Base-by-base conservation (phyloP, 352 stramenopile species). In the Phytophthora boehmeriae region DNA sequence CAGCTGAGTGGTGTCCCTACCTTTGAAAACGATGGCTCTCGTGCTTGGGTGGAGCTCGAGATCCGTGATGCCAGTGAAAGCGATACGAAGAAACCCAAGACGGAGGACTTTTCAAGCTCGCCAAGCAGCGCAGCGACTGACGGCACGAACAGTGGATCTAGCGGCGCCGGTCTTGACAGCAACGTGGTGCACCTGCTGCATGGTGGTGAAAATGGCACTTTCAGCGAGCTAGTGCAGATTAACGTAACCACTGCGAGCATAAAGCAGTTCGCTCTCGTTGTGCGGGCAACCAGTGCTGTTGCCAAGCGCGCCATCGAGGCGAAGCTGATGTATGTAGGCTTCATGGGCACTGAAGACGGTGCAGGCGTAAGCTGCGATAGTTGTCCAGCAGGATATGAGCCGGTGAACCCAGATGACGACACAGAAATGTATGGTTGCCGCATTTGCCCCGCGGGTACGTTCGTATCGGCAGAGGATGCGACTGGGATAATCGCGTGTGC, bases 21-120 rank as follows among this genome's bases (percentile, higher is more conserved):
- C 0, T 90, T 90, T 53, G 81, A 68, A 44, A 68, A 61, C 4
- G 72, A 85, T n/a, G 78, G 77, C 2, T 68, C 66, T 6, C 80
- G 80, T 28, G 83, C 80, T n/a, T 92, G 83, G 83, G 61, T 92
- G 20, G 83, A 90, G 60, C 58, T 92, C 13, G 78, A 92, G 59
- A 64, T 88, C 8, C 68, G 53, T 5, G 68, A 73, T 50, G 57
- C 59, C 8, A 44, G 43, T 11, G 53, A 30, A 22, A 51, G 17
- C 35, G 48, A 25, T 20, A 68, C 58, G 23, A 73, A 70, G 38
- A 43, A 27, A 2, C 62, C 62, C 27, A 64, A 58, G 8, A 34
- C 53, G 20, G 30, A 54, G n/a, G 55, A 64, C 13, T 32, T 68
- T 25, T 53, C 50, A 17, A 64, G 46, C 35, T 25, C 42, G 5